Base-by-base conservation (phyloP, 306 rosid species). In the Lathyrus sativus region DNA sequence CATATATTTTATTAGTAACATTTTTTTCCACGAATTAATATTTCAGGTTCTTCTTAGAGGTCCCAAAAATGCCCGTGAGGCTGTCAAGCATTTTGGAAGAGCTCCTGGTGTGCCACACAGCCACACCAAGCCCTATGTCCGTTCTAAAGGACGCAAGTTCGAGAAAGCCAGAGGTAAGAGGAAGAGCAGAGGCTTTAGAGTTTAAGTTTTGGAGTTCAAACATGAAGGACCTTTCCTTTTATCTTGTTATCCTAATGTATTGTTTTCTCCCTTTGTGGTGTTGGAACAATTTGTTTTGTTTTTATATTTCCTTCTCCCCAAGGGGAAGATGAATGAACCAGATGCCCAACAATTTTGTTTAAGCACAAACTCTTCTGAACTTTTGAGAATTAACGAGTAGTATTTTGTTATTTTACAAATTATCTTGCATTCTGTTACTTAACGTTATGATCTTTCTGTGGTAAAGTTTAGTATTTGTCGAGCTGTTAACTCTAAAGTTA, bases 101-200 rank as follows among this genome's bases (percentile, higher is more conserved):
- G 90, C 88, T 19, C 88, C 90, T 63, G 90, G 90, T 74, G 90
- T 86, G 54, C 90, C 90, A 33, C 90, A 86, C 66, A 76, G 90
- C 70, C 82, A 86, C 76, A 75, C 88, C 72, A 86, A 86, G 74
- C 90, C 90, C 14, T 83, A 80, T 67, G 81, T 83, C 7, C 84
- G 84, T 41, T 4, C 86, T 2, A 80, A 76, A 35, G 86, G 88
- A 54, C 69, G 90, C 29, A 86, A 86, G 17, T 78, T 80, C 55
- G 88, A 83, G 84, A 55, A 59, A 38, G 87, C 90, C 44, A 78
- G 87, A 70, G 90, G 90, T 24, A 83, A 62, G 22, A 83, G 90
- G 28, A 85, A 85, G 66, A 86, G 90, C 79, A 81, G 35, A 57
- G 90, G 90, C 55, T 86, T 83, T 69, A 84, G 79, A 76, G 85